A percentile compares a stretch with the other conserved stretches of the same genome.
Conservation (phyloP, 2,329 filamentous ascomycete genomes). For the Trichoderma endophyticum region DNA sequence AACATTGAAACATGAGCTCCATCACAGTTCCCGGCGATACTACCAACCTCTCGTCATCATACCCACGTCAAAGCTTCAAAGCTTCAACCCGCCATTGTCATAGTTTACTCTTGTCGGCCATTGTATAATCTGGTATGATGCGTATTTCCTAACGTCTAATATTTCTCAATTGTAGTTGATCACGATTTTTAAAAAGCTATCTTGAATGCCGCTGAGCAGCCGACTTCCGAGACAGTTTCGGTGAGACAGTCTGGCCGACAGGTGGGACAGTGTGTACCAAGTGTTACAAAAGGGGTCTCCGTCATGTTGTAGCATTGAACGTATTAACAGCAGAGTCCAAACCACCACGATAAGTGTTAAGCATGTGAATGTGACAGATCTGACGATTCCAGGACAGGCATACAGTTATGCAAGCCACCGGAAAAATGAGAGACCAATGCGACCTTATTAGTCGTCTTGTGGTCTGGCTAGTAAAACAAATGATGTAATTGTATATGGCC, state of each 20-base stretch:
- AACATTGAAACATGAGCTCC: neutral
- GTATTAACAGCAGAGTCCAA: no score
- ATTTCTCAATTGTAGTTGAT: neutral
- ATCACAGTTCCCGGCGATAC: neutral
- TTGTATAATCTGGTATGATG: neutral
- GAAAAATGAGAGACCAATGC: neutral
- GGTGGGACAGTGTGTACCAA: no score
- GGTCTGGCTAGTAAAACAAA: neutral
- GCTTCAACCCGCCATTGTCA: neutral
- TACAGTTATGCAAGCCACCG: neutral
- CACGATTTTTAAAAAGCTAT: neutral
- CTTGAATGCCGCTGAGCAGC: neutral
- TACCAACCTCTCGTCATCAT: neutral
- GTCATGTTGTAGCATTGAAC: neutral
- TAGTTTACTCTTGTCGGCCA: neutral
- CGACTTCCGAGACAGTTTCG: neutral
- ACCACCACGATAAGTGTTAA: neutral
- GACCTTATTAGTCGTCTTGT: neutral
- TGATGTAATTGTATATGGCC: neutral
- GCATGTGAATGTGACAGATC: neutral
- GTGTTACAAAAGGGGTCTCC: no score
- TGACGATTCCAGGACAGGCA: neutral
- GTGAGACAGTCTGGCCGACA: neutral
- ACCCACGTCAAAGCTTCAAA: neutral
- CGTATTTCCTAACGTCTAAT: neutral